Percentiles rank a stretch among this genome's conserved stretches.
These are phyloP conservation scores for Fraxinus nigra DNA, from an alignment of 305 asterid species.

Conservation along the genomic window DNA sequence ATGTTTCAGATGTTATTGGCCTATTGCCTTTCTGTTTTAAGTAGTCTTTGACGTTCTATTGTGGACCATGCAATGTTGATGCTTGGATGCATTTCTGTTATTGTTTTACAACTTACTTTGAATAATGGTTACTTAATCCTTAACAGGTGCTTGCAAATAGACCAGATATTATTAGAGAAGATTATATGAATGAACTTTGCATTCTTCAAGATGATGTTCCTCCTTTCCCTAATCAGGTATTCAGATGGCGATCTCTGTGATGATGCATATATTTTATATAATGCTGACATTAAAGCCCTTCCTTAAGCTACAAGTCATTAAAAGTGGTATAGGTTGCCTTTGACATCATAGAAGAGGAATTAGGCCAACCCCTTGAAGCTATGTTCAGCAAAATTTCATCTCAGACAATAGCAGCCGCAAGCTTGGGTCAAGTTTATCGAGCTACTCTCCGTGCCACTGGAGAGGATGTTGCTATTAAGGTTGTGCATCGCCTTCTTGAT, in stretches of 20 bases:
- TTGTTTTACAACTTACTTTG: not conserved
- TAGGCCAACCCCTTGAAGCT: slow-evolving; percentile 97
- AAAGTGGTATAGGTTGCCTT: slow-evolving; percentile 91
- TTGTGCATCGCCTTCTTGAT: slow-evolving; percentile 26
- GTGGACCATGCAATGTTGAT: not conserved
- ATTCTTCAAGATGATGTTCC: slow-evolving; percentile 99
- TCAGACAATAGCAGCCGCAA: slow-evolving; percentile 94
- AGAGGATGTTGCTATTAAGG: slow-evolving; percentile 99
- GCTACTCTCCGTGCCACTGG: slow-evolving; percentile 90
- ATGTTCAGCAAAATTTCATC: slow-evolving; percentile 93
- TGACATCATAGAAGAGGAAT: slow-evolving; percentile 92
- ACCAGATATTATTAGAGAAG: slow-evolving; percentile 98
- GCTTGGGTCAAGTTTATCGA: slow-evolving; percentile 98
- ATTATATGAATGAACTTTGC: slow-evolving; percentile 98
- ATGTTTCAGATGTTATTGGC: not conserved
- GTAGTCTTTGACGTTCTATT: not conserved
- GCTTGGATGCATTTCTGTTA: not conserved
- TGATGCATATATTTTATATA: slow-evolving; percentile 22
- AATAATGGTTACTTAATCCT: not conserved
- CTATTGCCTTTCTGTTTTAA: not conserved
- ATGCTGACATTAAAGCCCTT: slow-evolving; percentile 23
- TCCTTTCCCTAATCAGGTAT: slow-evolving; percentile 92
- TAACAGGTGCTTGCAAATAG: slow-evolving; percentile 91
- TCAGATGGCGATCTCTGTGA: slow-evolving; percentile 28
- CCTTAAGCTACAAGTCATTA: slow-evolving; percentile 44